phyloP scores from a whole-genome alignment of 805 yeast genomes.

The Saturnispora hagleri region DNA sequence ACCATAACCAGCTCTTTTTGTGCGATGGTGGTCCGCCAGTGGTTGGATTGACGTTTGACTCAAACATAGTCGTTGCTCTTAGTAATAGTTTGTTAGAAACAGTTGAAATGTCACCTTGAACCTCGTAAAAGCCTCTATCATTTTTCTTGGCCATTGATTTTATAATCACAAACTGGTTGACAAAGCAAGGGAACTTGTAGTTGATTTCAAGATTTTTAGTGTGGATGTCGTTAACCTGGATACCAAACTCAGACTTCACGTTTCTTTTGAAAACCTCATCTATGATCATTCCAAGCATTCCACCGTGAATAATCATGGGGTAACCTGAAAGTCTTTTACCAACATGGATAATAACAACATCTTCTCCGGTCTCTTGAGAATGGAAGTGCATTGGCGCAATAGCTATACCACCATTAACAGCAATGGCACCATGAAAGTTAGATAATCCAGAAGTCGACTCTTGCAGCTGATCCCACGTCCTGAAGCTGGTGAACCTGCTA shows the following conservation, averaged over 20 bases:
- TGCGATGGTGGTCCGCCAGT: not conserved
- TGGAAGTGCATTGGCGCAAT: conserved; percentile 64
- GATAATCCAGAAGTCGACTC: conserved; percentile 16
- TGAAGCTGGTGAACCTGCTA: conserved; percentile 28
- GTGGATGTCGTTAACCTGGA: conserved; percentile 26
- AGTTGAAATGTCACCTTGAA: conserved; percentile 46
- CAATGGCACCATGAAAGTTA: conserved; percentile 38
- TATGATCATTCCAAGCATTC: conserved; percentile 69
- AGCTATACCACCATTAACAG: conserved; percentile 71
- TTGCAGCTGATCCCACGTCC: conserved; percentile 40
- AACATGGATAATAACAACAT: conserved; percentile 60
- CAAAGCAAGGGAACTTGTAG: conserved; percentile 67
- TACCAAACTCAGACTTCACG: conserved; percentile 16
- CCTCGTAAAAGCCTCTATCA: conserved; percentile 27
- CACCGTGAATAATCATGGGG: conserved; percentile 85
- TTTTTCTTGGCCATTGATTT: conserved; percentile 35
- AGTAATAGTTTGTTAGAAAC: conserved; percentile 48
- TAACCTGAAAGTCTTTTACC: conserved; percentile 79
- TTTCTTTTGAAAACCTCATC: conserved; percentile 58
- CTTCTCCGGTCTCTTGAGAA: conserved; percentile 45
- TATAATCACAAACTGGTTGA: conserved; percentile 66
- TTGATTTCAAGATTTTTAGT: conserved; percentile 40
- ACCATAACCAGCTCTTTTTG: conserved; percentile 11
- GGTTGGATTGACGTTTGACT: conserved; percentile 1
- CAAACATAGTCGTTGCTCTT: conserved; percentile 36